These are phyloP conservation scores for Hymenoscyphus scutula DNA, from an alignment of 2,329 filamentous ascomycete genomes.

Conservation along the genomic window DNA sequence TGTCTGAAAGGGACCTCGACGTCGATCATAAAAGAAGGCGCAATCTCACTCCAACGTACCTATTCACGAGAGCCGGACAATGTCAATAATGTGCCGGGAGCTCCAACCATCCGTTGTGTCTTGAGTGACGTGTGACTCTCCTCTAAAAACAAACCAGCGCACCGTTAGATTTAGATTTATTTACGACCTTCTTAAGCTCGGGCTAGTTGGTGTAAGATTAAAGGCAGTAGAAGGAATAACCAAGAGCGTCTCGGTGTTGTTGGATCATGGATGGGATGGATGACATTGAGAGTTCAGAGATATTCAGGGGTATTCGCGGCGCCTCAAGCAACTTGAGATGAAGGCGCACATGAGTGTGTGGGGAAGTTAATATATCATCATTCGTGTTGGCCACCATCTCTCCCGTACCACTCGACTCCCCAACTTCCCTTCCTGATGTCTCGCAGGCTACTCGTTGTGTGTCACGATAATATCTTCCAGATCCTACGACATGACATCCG, in stretches of 20 bases:
- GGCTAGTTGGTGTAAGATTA: neutral
- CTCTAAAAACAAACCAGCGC: neutral
- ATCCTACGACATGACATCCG: conserved; percentile 2
- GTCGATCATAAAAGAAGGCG: conserved; percentile 14
- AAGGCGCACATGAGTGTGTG: neutral
- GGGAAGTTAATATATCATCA: conserved; percentile 3
- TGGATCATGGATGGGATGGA: no score
- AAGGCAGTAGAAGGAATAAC: neutral
- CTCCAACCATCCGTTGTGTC: conserved; percentile 3
- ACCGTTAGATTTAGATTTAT: neutral
- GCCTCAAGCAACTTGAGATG: neutral
- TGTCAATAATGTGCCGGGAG: neutral
- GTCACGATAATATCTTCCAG: neutral
- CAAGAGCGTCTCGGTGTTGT: neutral
- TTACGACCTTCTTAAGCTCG: neutral
- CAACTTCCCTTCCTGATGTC: neutral
- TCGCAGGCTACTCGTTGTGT: conserved; percentile 5
- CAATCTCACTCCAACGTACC: conserved; percentile 7
- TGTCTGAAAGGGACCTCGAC: conserved; percentile 6
- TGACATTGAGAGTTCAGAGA: neutral
- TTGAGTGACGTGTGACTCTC: neutral
- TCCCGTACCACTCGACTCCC: neutral
- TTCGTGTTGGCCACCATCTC: conserved; percentile 1
- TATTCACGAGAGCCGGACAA: conserved; percentile 1
- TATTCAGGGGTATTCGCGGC: conserved; percentile 5